Evolutionary conservation across 495 filamentous ascomycete species (phyloP).

Genomic region (Lentithecium fluviatile): DNA sequence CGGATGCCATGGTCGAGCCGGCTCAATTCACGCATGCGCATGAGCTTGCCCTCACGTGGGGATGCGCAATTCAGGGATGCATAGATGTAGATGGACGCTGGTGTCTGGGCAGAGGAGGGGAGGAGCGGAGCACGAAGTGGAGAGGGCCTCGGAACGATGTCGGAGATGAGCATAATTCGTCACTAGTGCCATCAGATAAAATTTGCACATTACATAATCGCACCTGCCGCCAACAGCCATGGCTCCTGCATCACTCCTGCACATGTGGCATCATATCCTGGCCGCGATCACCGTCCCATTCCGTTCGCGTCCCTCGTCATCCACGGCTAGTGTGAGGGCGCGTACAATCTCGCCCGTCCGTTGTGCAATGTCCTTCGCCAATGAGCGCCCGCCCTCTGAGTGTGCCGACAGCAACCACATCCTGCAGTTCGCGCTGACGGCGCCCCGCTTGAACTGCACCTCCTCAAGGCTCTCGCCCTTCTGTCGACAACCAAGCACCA

Average conservation of each 20-base stretch:
- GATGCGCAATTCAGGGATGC: too few species aligned
- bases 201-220: constrained; percentile 11
- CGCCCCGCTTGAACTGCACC: constrained; percentile 31
- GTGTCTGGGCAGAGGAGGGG: too few species aligned
- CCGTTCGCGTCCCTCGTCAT: neutral
- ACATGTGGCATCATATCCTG: too few species aligned
- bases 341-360: constrained; percentile 25
- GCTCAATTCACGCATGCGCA: neutral
- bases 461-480: constrained; percentile 31
- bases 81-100: too few species aligned
- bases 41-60: too few species aligned
- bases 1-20: too few species aligned
- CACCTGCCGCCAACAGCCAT: neutral
- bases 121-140: neutral
- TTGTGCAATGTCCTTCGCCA: constrained; percentile 28
- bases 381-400: constrained; percentile 26
- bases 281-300: constrained; percentile 17
- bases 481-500: constrained; percentile 27
- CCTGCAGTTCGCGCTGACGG: constrained; percentile 15
- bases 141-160: constrained; percentile 16
- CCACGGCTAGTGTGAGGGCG: neutral
- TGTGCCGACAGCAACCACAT: constrained; percentile 30
- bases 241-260: neutral
- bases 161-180: constrained; percentile 10
- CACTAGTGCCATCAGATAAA: constrained; percentile 21